These are phyloP conservation scores for Pterulicium gracile DNA, from an alignment of 1,284 basidiomycete genomes.

Conservation along the genomic window DNA sequence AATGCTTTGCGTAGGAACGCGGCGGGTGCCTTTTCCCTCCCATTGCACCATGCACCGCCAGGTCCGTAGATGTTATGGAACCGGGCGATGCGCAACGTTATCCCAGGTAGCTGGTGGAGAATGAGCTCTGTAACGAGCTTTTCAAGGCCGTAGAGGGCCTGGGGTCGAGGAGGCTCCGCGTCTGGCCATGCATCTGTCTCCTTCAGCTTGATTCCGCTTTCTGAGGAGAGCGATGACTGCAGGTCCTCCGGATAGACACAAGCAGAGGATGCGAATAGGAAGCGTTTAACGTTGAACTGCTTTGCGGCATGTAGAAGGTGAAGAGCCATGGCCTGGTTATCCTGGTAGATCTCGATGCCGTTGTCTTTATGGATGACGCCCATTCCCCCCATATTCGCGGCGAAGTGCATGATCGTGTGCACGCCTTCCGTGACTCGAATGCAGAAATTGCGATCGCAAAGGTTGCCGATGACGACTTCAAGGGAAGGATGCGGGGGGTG, in stretches of 20 bases:
- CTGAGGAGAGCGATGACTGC: slow-evolving; percentile 19
- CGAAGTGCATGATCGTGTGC: slow-evolving; percentile 40
- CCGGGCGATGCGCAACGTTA: slow-evolving; percentile 37
- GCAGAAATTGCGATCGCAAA: slow-evolving; percentile 33
- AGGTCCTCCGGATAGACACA: slow-evolving; percentile 42
- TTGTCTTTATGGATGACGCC: slow-evolving; percentile 43
- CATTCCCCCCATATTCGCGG: slow-evolving; percentile 54
- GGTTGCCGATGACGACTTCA: slow-evolving; percentile 32
- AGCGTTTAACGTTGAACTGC: slow-evolving; percentile 25
- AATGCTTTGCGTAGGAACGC: slow-evolving; percentile 44
- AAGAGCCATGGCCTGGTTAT: slow-evolving; percentile 38
- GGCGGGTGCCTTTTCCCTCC: slow-evolving; percentile 49
- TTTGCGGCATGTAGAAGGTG: slow-evolving; percentile 32
- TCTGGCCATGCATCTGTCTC: slow-evolving; percentile 33
- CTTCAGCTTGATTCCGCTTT: slow-evolving; percentile 30
- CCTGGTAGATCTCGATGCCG: slow-evolving; percentile 34
- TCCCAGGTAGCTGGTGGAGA: slow-evolving; percentile 21
- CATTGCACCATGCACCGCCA: slow-evolving; percentile 37
- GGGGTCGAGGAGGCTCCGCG: slow-evolving; percentile 26
- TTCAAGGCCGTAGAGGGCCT: slow-evolving; percentile 50
- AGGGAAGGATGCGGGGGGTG: slow-evolving; percentile 15
- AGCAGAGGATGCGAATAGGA: slow-evolving; percentile 49
- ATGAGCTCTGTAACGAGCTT: slow-evolving; percentile 43
- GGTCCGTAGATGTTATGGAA: slow-evolving; percentile 54
- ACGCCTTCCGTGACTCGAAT: slow-evolving; percentile 25